Conservation (phyloP, 2,329 filamentous ascomycete species). For the Xylariaceae sp. region DNA sequence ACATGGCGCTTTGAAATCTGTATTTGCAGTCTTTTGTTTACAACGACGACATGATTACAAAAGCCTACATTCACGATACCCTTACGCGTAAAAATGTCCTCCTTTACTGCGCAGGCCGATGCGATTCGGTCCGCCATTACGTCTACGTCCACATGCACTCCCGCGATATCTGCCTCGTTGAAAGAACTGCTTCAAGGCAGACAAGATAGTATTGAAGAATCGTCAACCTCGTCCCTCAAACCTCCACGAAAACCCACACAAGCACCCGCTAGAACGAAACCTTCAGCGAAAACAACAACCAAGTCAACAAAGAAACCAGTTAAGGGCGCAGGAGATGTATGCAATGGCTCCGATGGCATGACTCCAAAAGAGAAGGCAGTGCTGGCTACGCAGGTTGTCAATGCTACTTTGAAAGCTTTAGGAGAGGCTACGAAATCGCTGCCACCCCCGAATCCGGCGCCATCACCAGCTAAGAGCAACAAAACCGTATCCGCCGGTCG, state of each 20-base stretch:
- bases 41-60: constrained; percentile 31
- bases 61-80: constrained; percentile 19
- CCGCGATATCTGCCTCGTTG: constrained; percentile 44
- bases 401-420: constrained; percentile 63
- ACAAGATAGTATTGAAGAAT: constrained; percentile 31
- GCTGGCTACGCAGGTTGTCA: constrained; percentile 70
- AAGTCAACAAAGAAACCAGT: constrained; percentile 5
- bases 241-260: constrained; percentile 31
- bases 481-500: constrained; percentile 36
- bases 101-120: constrained; percentile 42
- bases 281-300: constrained; percentile 12
- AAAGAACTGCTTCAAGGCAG: constrained; percentile 43
- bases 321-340: constrained; percentile 10
- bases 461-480: constrained; percentile 36
- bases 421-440: constrained; percentile 59
- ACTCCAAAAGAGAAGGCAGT: constrained; percentile 58
- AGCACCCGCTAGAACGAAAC: constrained; percentile 22
- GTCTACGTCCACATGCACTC: constrained; percentile 51
- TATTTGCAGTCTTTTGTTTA: constrained; percentile 22
- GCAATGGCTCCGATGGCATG: constrained; percentile 40
- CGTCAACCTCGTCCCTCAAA: constrained; percentile 28
- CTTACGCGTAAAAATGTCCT: constrained; percentile 37
- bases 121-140: constrained; percentile 53
- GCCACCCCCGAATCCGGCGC: constrained; percentile 31
- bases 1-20: constrained; percentile 25